A percentile compares a stretch with the other conserved stretches of the same genome.
phyloP scores from a whole-genome alignment of 2,329 filamentous ascomycete species.

The Chrysoporthe cubensis region DNA sequence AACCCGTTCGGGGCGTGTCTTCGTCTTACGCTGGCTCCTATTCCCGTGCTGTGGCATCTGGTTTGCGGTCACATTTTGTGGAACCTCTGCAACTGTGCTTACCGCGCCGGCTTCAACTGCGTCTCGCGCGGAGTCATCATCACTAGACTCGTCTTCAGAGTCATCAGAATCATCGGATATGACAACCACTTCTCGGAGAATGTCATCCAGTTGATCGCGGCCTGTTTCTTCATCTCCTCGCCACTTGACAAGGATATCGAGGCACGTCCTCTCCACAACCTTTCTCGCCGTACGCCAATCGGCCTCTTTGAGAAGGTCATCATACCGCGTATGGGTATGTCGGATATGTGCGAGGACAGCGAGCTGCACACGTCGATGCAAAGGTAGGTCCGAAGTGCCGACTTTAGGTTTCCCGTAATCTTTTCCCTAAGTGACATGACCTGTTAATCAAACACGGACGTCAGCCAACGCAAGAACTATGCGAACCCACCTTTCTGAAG shows the following conservation, averaged over 20 bases:
- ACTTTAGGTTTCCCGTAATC: conserved; percentile 59
- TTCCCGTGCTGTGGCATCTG: not conserved
- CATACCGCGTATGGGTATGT: conserved; percentile 69
- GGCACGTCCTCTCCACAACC: conserved; percentile 62
- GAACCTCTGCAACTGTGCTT: not conserved
- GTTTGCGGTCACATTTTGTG: not conserved
- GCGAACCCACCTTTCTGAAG: conserved; percentile 58
- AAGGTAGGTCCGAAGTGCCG: conserved; percentile 58
- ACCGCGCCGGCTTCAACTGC: not conserved
- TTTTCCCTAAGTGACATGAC: conserved; percentile 45
- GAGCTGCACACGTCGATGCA: conserved; percentile 66
- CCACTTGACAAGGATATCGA: conserved; percentile 72
- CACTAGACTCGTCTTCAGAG: conserved; percentile 42
- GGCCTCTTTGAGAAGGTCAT: conserved; percentile 61
- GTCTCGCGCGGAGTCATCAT: conserved; percentile 34
- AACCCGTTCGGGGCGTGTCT: not conserved
- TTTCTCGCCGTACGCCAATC: conserved; percentile 63
- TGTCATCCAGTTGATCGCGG: conserved; percentile 69
- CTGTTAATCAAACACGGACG: conserved; percentile 15
- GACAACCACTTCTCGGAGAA: conserved; percentile 67
- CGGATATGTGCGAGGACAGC: conserved; percentile 69
- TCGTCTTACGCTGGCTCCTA: conserved; percentile 1
- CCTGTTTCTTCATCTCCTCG: conserved; percentile 72
- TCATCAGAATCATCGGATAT: conserved; percentile 54
- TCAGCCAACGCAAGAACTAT: conserved; percentile 35